A percentile compares a stretch with the other conserved stretches of the same genome.
phyloP scores from a whole-genome alignment of 495 filamentous ascomycete species.

The Staphylotrichum longicolle region DNA sequence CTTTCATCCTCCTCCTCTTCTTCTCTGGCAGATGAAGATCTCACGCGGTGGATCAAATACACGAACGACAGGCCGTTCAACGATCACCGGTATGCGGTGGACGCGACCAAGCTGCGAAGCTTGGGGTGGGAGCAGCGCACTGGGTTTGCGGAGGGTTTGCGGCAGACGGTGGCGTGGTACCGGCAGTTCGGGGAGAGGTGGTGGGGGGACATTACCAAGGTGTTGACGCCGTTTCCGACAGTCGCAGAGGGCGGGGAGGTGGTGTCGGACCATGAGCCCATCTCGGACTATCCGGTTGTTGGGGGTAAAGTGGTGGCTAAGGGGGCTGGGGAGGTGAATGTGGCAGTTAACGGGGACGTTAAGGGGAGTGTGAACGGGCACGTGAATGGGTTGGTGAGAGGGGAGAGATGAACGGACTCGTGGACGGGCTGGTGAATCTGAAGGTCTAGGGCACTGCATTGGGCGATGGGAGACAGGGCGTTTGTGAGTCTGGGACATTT shows the following conservation, averaged over 20 bases:
- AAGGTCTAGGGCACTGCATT: background rate
- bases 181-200: slow-evolving; percentile 57
- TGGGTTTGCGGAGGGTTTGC: slow-evolving; percentile 59
- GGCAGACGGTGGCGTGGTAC: slow-evolving; percentile 71
- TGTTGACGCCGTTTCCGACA: slow-evolving; percentile 58
- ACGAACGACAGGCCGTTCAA: slow-evolving; percentile 72
- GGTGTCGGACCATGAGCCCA: slow-evolving; percentile 48
- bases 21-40: slow-evolving; percentile 32
- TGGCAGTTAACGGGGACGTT: no score
- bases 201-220: slow-evolving; percentile 72
- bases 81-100: slow-evolving; percentile 66
- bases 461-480: background rate
- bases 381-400: background rate
- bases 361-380: no score
- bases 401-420: background rate
- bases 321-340: background rate
- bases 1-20: background rate
- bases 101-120: slow-evolving; percentile 59
- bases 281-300: slow-evolving; percentile 44
- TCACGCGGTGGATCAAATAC: slow-evolving; percentile 58
- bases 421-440: background rate
- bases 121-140: slow-evolving; percentile 69
- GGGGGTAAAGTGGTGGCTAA: background rate
- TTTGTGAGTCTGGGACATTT: no score
- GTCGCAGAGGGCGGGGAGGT: slow-evolving; percentile 48